Percentiles rank a stretch among this genome's conserved stretches.
Evolutionary conservation across 1,139 yeast species (phyloP).

Genomic region (Suhomyces atakaporum): DNA sequence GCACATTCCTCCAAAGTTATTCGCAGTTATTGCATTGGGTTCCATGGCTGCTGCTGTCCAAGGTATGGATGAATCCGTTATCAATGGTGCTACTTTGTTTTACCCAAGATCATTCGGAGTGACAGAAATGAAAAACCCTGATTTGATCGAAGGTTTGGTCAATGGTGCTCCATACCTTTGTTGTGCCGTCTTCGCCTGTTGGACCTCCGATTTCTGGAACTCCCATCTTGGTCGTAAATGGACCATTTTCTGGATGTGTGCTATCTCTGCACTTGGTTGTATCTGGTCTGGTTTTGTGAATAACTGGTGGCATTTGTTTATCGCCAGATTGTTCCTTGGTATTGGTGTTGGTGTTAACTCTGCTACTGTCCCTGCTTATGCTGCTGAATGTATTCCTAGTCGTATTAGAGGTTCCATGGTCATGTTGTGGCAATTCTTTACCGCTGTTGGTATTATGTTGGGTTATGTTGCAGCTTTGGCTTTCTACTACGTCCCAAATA

Average conservation of each 20-base stretch:
- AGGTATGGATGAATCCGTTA: constrained; percentile 90
- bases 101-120: constrained; percentile 55
- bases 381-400: constrained; percentile 81
- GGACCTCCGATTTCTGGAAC: constrained; percentile 72
- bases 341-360: constrained; percentile 81
- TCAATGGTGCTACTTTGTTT: constrained; percentile 79
- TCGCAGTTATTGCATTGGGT: constrained; percentile 68
- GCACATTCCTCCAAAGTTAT: constrained; percentile 61
- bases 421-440: constrained; percentile 89
- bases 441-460: constrained; percentile 83
- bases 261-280: constrained; percentile 65
- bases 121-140: constrained; percentile 47
- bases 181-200: constrained; percentile 69
- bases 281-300: constrained; percentile 77
- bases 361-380: constrained; percentile 78
- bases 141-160: constrained; percentile 73
- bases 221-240: constrained; percentile 68
- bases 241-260: constrained; percentile 68
- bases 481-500: constrained; percentile 38
- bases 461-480: constrained; percentile 75
- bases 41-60: constrained; percentile 91
- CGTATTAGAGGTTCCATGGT: constrained; percentile 77
- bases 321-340: constrained; percentile 72
- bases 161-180: constrained; percentile 83
- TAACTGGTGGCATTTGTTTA: constrained; percentile 73